Percentiles rank a stretch among this genome's conserved stretches.
Conservation (phyloP, 495 filamentous ascomycete species). For the Penicillium longicatenatum region DNA sequence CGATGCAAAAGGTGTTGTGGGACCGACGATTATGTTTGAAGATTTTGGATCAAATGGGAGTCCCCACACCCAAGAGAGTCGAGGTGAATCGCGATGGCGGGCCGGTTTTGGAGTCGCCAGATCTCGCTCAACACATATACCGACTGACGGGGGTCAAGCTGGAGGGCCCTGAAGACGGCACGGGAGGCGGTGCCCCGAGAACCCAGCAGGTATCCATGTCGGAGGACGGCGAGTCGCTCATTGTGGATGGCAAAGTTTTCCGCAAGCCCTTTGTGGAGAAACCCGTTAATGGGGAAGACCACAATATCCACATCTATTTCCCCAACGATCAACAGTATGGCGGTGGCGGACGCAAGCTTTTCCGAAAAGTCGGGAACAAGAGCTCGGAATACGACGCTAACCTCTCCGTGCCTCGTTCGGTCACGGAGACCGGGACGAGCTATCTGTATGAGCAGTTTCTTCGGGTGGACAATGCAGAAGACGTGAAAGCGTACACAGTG, state of each 20-base stretch:
- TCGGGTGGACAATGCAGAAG: conserved; percentile 91
- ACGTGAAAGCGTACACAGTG: conserved; percentile 98
- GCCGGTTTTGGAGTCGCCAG: conserved; percentile 70
- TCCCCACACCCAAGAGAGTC: conserved; percentile 85
- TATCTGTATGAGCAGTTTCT: conserved; percentile 98
- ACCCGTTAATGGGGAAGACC: conserved; percentile 95
- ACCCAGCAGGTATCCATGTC: conserved; percentile 74
- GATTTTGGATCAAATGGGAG: conserved; percentile 84
- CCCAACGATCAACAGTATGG: conserved; percentile 71
- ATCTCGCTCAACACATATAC: conserved; percentile 76
- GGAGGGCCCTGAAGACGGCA: conserved; percentile 72
- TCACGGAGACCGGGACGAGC: conserved; percentile 75
- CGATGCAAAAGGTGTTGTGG: conserved; percentile 98
- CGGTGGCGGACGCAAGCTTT: conserved; percentile 87
- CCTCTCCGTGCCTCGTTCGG: conserved; percentile 72
- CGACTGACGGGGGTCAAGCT: conserved; percentile 78
- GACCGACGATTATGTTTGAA: conserved; percentile 86
- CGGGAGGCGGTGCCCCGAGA: conserved; percentile 57
- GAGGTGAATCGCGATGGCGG: conserved; percentile 95
- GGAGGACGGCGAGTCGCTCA: conserved; percentile 83
- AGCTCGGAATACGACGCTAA: conserved; percentile 87
- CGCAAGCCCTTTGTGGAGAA: conserved; percentile 98
- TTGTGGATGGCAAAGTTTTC: conserved; percentile 79
- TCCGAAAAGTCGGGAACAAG: conserved; percentile 97
- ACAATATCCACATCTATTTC: conserved; percentile 98